Percentiles rank a stretch among this genome's conserved stretches.
Evolutionary conservation across 371 early-diverging fungal species (phyloP).

Genomic region (Mucor racemosus): DNA sequence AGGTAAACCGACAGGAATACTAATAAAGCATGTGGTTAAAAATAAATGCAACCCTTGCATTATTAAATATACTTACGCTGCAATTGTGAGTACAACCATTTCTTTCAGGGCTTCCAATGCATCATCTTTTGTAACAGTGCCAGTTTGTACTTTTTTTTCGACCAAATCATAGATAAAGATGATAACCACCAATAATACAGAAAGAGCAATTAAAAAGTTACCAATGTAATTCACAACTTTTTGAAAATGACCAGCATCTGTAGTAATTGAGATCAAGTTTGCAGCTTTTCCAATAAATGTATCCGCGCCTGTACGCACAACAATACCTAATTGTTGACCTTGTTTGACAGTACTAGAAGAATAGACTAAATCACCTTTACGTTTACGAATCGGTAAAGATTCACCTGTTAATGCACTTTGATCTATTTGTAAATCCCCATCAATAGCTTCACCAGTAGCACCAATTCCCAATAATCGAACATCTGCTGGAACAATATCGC

Average conservation of each 20-base stretch:
- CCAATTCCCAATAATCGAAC: slow-evolving; percentile 84
- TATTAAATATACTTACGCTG: slow-evolving; percentile 63
- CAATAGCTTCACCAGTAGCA: slow-evolving; percentile 79
- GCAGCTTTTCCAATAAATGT: slow-evolving; percentile 94
- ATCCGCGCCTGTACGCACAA: slow-evolving; percentile 84
- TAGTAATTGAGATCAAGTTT: slow-evolving; percentile 83
- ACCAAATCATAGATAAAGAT: slow-evolving; percentile 78
- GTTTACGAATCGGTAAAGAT: slow-evolving; percentile 85
- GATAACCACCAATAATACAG: slow-evolving; percentile 81
- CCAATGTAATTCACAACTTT: slow-evolving; percentile 92
- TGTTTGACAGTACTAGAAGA: slow-evolving; percentile 91
- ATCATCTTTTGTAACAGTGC: slow-evolving; percentile 43
- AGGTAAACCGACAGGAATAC: slow-evolving; percentile 94
- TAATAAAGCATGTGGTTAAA: slow-evolving; percentile 10
- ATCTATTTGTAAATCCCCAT: slow-evolving; percentile 84
- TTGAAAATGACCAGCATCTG: slow-evolving; percentile 90
- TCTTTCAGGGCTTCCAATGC: slow-evolving; percentile 73
- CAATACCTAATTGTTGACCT: slow-evolving; percentile 88
- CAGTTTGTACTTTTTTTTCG: slow-evolving; percentile 41
- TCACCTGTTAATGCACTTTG: slow-evolving; percentile 97
- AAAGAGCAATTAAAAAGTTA: slow-evolving; percentile 87
- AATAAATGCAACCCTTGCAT: not conserved
- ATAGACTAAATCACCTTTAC: slow-evolving; percentile 81
- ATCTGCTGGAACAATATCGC: slow-evolving; percentile 96
- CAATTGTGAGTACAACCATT: slow-evolving; percentile 91